Evolutionary conservation across 441 rosid genomes (phyloP).

Genomic region (Croton laevigatus): DNA sequence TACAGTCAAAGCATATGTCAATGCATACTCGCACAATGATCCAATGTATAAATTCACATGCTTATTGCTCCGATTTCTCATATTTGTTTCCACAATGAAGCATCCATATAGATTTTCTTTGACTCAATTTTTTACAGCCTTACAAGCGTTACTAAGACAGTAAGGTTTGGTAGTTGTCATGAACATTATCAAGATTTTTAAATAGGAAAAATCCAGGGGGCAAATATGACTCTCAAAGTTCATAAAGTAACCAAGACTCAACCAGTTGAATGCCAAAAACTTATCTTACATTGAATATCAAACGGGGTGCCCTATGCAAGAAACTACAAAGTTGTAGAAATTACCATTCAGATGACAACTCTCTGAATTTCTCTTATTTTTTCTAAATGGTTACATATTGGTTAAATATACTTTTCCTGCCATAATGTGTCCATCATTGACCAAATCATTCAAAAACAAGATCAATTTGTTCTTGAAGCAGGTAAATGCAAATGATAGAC

Average conservation of each 20-base stretch:
- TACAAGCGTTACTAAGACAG: too few relatives aligned
- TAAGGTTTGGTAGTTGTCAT: not conserved
- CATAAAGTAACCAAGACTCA: not conserved
- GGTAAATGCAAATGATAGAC: too few relatives aligned
- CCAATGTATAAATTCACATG: not conserved
- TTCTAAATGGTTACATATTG: not conserved
- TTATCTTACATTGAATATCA: not conserved
- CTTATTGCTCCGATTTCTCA: not conserved
- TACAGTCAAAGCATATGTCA: not conserved
- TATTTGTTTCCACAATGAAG: not conserved
- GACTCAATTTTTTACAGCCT: not conserved
- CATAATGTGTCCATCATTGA: not conserved
- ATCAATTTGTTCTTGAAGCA: too few relatives aligned
- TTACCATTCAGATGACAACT: not conserved
- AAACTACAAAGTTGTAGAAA: not conserved
- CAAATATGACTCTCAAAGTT: not conserved
- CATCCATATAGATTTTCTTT: not conserved
- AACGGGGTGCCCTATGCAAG: too few relatives aligned
- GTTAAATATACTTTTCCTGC: not conserved
- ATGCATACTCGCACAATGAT: not conserved
- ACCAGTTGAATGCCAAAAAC: not conserved
- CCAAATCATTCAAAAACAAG: too few relatives aligned
- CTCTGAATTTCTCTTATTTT: not conserved
- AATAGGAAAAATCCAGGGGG: not conserved
- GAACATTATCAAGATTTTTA: not conserved